These are phyloP conservation scores for Hypoxylon lienhwacheense DNA, from an alignment of 495 filamentous ascomycete genomes.

Conservation along the genomic window DNA sequence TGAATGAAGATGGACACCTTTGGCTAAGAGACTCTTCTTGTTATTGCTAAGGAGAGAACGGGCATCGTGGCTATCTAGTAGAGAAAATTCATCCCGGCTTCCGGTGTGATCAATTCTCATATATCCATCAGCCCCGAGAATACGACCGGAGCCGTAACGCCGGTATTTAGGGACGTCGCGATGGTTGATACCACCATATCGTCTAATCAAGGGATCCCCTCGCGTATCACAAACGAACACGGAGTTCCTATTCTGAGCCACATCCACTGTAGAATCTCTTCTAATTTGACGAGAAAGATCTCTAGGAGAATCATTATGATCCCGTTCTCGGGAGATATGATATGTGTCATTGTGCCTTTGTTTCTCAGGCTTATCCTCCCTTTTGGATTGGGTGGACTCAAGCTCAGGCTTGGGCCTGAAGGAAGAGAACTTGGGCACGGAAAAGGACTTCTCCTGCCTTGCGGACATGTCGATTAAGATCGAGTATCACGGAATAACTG, in stretches of 20 bases:
- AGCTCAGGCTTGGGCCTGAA: constrained; percentile 64
- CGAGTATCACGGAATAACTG: not conserved
- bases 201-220: constrained; percentile 49
- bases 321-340: constrained; percentile 3
- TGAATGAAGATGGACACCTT: constrained; percentile 30
- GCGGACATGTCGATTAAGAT: constrained; percentile 37
- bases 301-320: constrained; percentile 31
- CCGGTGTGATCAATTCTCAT: constrained; percentile 44
- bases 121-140: constrained; percentile 44
- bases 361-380: constrained; percentile 21
- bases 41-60: constrained; percentile 44
- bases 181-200: constrained; percentile 48
- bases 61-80: constrained; percentile 31
- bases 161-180: constrained; percentile 45
- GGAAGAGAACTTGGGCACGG: constrained; percentile 67
- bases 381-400: constrained; percentile 26
- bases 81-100: constrained; percentile 42
- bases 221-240: constrained; percentile 46
- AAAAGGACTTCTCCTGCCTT: constrained; percentile 37
- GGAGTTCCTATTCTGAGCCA: constrained; percentile 21
- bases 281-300: constrained; percentile 23
- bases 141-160: constrained; percentile 44
- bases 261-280: too few relatives aligned
- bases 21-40: constrained; percentile 40
- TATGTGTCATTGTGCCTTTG: constrained; percentile 14